Base-by-base conservation (phyloP, 345 rosid genomes). In the Mangifera indica region DNA sequence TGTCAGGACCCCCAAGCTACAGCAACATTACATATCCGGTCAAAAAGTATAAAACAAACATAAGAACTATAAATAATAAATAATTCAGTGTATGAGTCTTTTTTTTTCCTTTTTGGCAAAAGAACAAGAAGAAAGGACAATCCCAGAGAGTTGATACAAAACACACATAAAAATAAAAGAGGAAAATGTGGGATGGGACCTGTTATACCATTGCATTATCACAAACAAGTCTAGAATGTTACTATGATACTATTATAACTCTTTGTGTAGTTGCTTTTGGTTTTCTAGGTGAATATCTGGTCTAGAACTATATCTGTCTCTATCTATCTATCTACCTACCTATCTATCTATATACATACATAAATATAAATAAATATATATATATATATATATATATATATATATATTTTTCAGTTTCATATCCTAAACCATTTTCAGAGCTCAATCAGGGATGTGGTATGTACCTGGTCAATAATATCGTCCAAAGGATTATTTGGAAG, bases 1-100 rank as follows among this genome's bases (percentile, higher is more conserved):
- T 92, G 63, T 90, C 97, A 76, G 98, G 99, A 76, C 98, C 99
- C 73, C 99, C 99, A 80, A 95, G 99, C 99, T 92, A 87, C 84
- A 80, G 29, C 63, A 72, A 56, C 65, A 67, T 52, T 45, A 42
- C 11, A 71, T 56, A 52, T 59, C 69, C 45, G 17, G 54, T 81
- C 29, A 74, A 76, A 52, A 74, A 52, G 62, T 45, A 66, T 25
- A 49, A 42, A 58, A 22, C 0, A 54, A 70, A 52, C n/a, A 25
- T 10, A 17, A 7, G 22, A 48, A 5, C 10, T 14, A 48, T 25
- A 65, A 63, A 46, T 6, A 15, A 22, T 24, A 65, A 2, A 15
- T 46, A 25, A 24, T 48, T n/a, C 40, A 65, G 54, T 18, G 3
- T 18, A 46, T 24, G 21, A 5, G 10, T 37, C 6, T 34, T 37